These are phyloP conservation scores for Ogataea corticis DNA, from an alignment of 805 yeast genomes.

Conservation along the genomic window DNA sequence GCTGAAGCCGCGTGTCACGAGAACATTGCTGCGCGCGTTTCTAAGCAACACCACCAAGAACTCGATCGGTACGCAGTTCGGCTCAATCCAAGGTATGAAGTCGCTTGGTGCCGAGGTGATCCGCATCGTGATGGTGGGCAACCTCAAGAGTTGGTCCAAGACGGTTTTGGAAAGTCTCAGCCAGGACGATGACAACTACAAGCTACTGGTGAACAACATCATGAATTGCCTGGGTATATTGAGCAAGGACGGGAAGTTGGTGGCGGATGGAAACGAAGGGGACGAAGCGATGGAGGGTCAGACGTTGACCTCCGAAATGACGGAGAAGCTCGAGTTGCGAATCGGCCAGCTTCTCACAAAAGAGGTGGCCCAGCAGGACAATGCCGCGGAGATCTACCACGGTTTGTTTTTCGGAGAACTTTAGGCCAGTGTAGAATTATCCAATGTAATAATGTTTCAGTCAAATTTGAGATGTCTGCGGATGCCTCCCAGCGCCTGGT, in stretches of 20 bases:
- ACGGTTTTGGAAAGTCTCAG: slow-evolving; percentile 45
- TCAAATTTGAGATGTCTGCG: slow-evolving; percentile 25
- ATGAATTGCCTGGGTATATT: slow-evolving; percentile 57
- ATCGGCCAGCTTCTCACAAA: slow-evolving; percentile 62
- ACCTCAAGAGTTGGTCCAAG: slow-evolving; percentile 76
- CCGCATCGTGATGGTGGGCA: slow-evolving; percentile 80
- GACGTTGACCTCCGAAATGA: slow-evolving; percentile 34
- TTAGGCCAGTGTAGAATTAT: not conserved
- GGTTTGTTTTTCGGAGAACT: slow-evolving; percentile 76
- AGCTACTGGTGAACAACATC: slow-evolving; percentile 44
- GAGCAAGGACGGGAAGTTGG: slow-evolving; percentile 35
- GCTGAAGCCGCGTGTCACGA: slow-evolving; percentile 86
- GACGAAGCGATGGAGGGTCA: not conserved
- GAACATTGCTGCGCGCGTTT: slow-evolving; percentile 89
- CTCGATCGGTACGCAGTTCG: slow-evolving; percentile 88
- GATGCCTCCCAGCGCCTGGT: slow-evolving; percentile 10
- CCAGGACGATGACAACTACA: slow-evolving; percentile 23
- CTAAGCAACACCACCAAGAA: slow-evolving; percentile 67
- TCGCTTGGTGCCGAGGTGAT: slow-evolving; percentile 87
- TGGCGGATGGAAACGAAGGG: slow-evolving; percentile 12
- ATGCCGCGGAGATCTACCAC: slow-evolving; percentile 51
- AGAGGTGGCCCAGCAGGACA: slow-evolving; percentile 46
- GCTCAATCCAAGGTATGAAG: slow-evolving; percentile 81
- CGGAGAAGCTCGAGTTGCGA: slow-evolving; percentile 49
- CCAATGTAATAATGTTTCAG: slow-evolving; percentile 2